Evolutionary conservation across 2,329 filamentous ascomycete species (phyloP), one percentile per base, ranked within the genome.

Genomic region (Mycocentrospora acerina): DNA sequence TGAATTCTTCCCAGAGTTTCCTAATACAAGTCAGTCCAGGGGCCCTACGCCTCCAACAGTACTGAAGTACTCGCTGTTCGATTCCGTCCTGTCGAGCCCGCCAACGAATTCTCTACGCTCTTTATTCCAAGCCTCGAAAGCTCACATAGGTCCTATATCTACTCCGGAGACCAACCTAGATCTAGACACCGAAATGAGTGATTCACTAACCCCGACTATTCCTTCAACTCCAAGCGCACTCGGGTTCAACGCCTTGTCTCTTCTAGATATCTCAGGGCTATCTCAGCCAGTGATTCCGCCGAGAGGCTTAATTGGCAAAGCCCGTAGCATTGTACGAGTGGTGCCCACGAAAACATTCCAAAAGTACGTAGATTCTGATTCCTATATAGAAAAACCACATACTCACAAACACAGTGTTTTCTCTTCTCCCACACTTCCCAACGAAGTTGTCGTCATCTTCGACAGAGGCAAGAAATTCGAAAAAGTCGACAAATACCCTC

Each of bases 371-470:
- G 10, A 14, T 8, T 4, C 4, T 4, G 4, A 11, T 11, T 22
- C 15, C 10, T 4, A 6, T 15, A 7, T 8, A 11, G 2, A 9
- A 29, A 3, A n/a, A 9, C 13, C 4, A 11, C 39, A 51, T 6
- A 52, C 5, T n/a, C 27, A 29, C 13, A 1, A 6, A 7, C 11
- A 8, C 31, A 57, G 53, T 8, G 16, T 6, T 9, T 49, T 49
- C 14, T 24, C 45, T 11, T 16, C 19, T 6, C 19, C 30, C 6
- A 37, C 55, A 17, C 28, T 29, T 10, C 40, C 32, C 7, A 40
- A 46, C 14, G 54, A 57, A 5, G 25, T 57, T 4, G 33, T 51
- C 28, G 22, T 59, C 5, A 13, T 40, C 15, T 59, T 53, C 40
- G 40, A 50, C 29, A 46, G 39, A 34, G 47, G 51, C 15, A 48